Base-by-base conservation (phyloP, 495 filamentous ascomycete species). In the Aspergillus mulundensis region DNA sequence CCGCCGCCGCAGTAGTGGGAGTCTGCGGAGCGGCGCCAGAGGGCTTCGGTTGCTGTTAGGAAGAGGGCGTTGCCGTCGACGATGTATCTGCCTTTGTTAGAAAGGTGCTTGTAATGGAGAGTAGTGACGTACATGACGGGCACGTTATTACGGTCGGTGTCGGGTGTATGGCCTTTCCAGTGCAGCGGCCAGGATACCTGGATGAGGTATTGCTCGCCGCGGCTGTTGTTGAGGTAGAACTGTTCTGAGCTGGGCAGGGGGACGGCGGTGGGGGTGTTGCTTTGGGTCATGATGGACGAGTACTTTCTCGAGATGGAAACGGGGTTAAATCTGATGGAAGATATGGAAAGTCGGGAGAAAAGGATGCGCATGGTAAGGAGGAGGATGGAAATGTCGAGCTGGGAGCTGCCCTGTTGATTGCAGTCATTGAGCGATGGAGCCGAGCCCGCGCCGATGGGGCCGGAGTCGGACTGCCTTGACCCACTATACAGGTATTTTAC, bases 131-230 rank as follows among this genome's bases (percentile, higher is more conserved):
- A 68, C 65, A 68, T 61, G 7, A 68, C 63, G 3, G 65, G 62
- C 7, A 60, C 20, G 0, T 50, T 40, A 20, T 40, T 50, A 5
- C 57, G 52, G 1, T 50, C 56, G 6, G 36, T 40, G 24, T 57
- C 60, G 5, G 57, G 38, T 1, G 47, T 24, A 0, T 23, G 30
- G 38, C 59, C 19, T 21, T 52, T 43, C 60, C 58, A 65, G 43
- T 60, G 61, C n/a, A 68, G 52, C 0, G 65, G 65, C 65, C 65
- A 68, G 18, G 65, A 68, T 15, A 68, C 12, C 39, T 68, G 65
- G 20, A 68, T 61, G 5, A 63, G 46, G 25, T 65, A 68, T 39
- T 47, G 47, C 32, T 59, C 41, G 0, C 61, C 65, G 23, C 58
- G 51, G 16, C 52, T 36, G 16, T 56, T 65, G 12, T 66, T 32